Conservation (phyloP, 2,329 filamentous ascomycete genomes). For the Colletotrichum sp. region DNA sequence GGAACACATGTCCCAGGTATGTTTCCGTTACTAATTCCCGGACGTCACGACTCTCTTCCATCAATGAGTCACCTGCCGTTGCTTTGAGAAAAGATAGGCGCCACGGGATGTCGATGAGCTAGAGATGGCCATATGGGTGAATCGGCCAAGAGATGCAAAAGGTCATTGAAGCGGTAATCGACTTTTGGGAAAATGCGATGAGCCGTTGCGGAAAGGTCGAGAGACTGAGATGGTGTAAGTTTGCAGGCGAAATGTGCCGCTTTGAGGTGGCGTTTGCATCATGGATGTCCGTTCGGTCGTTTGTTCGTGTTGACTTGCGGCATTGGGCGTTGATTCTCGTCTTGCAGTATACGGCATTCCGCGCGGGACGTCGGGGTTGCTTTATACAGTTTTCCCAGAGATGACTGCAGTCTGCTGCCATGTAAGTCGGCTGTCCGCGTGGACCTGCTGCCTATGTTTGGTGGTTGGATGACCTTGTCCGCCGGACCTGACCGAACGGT, state of each 20-base stretch:
- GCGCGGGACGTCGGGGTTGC: background rate
- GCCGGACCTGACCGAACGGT: background rate
- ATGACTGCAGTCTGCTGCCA: background rate
- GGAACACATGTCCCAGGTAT: background rate
- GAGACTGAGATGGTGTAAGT: background rate
- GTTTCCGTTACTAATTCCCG: background rate
- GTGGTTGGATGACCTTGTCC: background rate
- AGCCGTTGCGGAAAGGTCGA: background rate
- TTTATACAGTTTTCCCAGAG: background rate
- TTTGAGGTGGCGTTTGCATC: background rate
- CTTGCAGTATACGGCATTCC: background rate
- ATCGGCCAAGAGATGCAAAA: background rate
- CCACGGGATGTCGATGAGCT: background rate
- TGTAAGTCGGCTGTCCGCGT: background rate
- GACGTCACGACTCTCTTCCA: background rate
- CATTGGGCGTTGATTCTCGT: background rate
- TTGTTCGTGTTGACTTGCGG: background rate
- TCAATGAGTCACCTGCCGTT: background rate
- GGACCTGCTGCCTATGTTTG: background rate
- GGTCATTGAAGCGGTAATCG: background rate
- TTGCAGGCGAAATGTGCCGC: background rate
- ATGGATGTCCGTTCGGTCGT: background rate
- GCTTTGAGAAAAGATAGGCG: background rate
- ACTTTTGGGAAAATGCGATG: background rate
- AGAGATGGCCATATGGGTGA: background rate